Base-by-base conservation (phyloP, 78 protist species). In the Dictyostelium firmibasis region DNA sequence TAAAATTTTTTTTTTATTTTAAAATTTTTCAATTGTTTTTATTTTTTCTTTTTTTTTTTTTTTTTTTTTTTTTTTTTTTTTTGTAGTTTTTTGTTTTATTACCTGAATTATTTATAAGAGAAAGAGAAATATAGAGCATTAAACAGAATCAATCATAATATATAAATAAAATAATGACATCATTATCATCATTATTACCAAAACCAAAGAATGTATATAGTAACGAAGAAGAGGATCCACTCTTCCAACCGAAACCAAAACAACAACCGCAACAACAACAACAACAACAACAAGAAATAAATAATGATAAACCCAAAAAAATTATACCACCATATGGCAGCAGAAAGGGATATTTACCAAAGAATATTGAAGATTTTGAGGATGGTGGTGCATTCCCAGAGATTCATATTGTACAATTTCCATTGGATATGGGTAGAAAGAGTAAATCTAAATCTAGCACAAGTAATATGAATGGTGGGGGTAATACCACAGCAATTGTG, bases 381-480 rank as follows among this genome's bases (percentile, higher is more conserved):
- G 99, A 98, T 31, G 99, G 99, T 60, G 99, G 99, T 57, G 98
- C 99, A 35, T 98, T 93, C 43, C 99, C 99, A 41, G 99, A 98
- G 93, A 95, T 98, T 25, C 98, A 94, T 78, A 95, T 96, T 0
- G 95, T 94, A 4, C 98, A 98, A 94, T 97, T 77, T 31, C 99
- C 99, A 4, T 62, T 92, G 92, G 94, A 96, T 75, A 97, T 98
- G 98, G 99, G 99, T 23, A 57, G 95, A 38, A 94, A 94, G 81
- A 27, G n/a, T 38, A 77, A 77, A 43, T 35, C 64, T 18, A 43
- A 43, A 35, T 23, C 64, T 11, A 31, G 57, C 3, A 10, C 33
- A 9, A 25, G 62, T 4, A 35, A 76, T 8, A 27, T 11, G 31
- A 33, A 11, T 25, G 78, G 50, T 35, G 35, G 53, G 3, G 64